These are phyloP conservation scores for Vinca minor DNA, from an alignment of 257 asterid species.

Conservation along the genomic window DNA sequence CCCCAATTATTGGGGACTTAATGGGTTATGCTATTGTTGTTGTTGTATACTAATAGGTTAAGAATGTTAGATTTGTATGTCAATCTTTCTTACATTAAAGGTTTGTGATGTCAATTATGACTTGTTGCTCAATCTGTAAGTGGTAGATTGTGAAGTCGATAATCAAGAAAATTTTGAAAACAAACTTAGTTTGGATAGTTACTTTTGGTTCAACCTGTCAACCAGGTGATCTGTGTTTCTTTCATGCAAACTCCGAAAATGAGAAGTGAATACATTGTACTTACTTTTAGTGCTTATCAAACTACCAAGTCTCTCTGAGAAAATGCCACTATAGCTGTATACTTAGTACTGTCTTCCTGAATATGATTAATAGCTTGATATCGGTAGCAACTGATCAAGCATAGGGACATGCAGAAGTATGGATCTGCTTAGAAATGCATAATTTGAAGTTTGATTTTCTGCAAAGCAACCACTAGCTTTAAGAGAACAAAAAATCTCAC, in stretches of 20 bases:
- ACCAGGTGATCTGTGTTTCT: neutral
- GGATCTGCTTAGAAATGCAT: neutral
- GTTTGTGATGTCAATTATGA: neutral
- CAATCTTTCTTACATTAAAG: neutral
- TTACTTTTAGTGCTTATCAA: neutral
- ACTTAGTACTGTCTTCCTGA: too few species aligned
- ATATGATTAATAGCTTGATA: neutral
- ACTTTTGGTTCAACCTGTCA: neutral
- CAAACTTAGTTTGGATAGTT: neutral
- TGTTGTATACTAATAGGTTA: neutral
- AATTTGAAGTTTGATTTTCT: neutral
- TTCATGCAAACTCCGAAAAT: neutral
- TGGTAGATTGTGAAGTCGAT: neutral
- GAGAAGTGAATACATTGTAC: constrained; percentile 2
- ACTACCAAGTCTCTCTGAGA: neutral
- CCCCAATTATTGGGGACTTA: too few species aligned
- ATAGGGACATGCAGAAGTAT: neutral
- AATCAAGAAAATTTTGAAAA: constrained; percentile 1
- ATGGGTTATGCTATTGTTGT: too few species aligned
- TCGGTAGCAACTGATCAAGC: too few species aligned
- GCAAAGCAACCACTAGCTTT: neutral
- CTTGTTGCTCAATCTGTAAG: constrained; percentile 1
- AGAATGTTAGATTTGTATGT: neutral
- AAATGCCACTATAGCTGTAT: neutral
- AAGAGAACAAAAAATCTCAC: neutral